Evolutionary conservation across 108 stramenopile genomes (phyloP), one percentile per base, ranked within the genome.

Genomic region (Cylindrotheca fusiformis): DNA sequence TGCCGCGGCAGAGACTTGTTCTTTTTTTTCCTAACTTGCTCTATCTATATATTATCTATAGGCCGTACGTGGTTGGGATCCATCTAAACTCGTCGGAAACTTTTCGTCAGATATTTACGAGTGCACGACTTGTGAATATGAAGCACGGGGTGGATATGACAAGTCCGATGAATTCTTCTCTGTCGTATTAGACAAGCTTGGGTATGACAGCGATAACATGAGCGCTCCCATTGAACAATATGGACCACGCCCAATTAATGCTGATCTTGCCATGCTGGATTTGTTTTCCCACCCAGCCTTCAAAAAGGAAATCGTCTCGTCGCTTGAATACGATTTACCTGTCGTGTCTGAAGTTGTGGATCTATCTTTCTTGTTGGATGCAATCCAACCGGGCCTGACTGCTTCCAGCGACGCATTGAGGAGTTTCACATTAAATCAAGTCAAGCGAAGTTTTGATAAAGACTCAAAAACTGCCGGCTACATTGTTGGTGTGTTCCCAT

Each of bases 311-410:
- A 58, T 69, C 27, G 32, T 69, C 14, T 29, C 68, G 1, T 52
- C 59, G 49, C 48, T 69, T 23, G 68, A 69, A 60, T 69, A 69
- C 41, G 59, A 60, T 26, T 56, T 69, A 8, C 68, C 68, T 8
- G 59, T 69, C 28, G 45, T 69, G 18, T 60, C 68, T 12, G 68
- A 69, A 51, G 19, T 49, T 27, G 17, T 45, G 52, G 58, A 69
- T 24, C 49, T 69, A 1, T 28, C 20, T 10, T 69, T 69, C 53
- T 46, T 69, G 28, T 25, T 69, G 24, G 26, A 60, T 12, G 20
- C 3, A 2, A 52, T 48, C 26, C 25, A 0, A 2, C 27, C 31
- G 29, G 17, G 0, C 21, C 2, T 17, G 27, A 31, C 0, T 30
- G 25, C 18, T 19, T 18, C 48, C 21, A 51, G n/a, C 23, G 22